Base-by-base conservation (phyloP, 192 early-diverging fungal genomes). In the Lobosporangium transversale region DNA sequence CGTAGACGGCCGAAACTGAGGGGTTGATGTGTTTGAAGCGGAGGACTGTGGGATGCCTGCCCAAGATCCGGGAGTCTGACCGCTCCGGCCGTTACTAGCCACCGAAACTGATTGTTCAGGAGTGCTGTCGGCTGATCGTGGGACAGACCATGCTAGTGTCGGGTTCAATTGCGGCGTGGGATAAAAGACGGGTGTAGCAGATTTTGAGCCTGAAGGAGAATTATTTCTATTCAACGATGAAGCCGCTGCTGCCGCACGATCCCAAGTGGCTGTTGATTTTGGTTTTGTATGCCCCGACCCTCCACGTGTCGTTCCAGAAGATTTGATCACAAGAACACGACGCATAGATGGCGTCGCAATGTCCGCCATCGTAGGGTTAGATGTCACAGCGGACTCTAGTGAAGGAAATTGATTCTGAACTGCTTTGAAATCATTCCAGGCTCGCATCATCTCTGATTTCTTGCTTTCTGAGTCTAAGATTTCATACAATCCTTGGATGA, bases 291-390 rank as follows among this genome's bases (percentile, higher is more conserved):
- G 73, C 12, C 73, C 61, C n/a, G 62, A 68, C 2, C 78, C 78
- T 23, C 87, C 84, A 30, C 79, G 82, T 10, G 82, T 67, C 3
- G 81, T 85, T 33, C 83, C 88, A 11, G 83, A 86, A 35, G 84
- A 83, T 65, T 93, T 93, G 73, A 94, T 92, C 0, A 93, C 90
- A 2, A 92, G 75, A 17, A 94, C 89, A 12, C 89, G 85, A 9
- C 86, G 80, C 5, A 82, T 76, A 14, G 87, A 75, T 58, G 80
- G 59, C 14, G 80, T 75, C 9, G 67, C 60, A 44, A 79, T 70
- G 51, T 78, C 64, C 6, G 65, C 63, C 55, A 67, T 71, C 10
- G 62, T 80, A 20, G 68, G 58, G 24, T 48, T 48, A 7, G 74
- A 68, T n/a, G 60, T 68, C 17, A 27, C 68, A 0, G 57, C 31